Conservation (phyloP, 805 yeast species). For the Candida nemodendra region DNA sequence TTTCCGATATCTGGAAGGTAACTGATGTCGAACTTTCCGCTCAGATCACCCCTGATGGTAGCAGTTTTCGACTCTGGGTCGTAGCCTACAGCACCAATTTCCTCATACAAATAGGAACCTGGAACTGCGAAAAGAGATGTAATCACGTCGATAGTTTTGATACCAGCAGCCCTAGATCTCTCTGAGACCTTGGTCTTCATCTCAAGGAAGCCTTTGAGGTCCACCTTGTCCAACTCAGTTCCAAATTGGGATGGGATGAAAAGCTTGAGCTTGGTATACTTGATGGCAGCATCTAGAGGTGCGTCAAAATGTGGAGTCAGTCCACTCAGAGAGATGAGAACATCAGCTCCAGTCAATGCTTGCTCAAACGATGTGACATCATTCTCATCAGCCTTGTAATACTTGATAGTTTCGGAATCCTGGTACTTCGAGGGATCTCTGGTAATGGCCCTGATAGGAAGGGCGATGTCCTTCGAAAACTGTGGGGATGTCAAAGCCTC, state of each 20-base stretch:
- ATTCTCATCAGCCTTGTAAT: conserved; percentile 35
- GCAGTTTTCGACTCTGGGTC: conserved; percentile 36
- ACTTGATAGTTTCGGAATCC: conserved; percentile 38
- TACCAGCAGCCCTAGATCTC: conserved; percentile 41
- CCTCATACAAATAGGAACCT: conserved; percentile 37
- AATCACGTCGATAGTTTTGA: conserved; percentile 45
- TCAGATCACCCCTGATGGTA: conserved; percentile 41
- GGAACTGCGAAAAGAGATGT: conserved; percentile 39
- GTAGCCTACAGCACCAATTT: conserved; percentile 37
- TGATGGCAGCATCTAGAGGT: conserved; percentile 40
- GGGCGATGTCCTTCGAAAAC: conserved; percentile 40
- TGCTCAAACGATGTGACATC: conserved; percentile 32
- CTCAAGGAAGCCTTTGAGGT: conserved; percentile 12
- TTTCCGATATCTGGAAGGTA: conserved; percentile 44
- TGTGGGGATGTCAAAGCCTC: conserved; percentile 43
- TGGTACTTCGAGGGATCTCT: conserved; percentile 38
- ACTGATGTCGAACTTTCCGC: conserved; percentile 36
- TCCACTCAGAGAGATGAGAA: conserved; percentile 46
- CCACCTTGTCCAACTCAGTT: conserved; percentile 35
- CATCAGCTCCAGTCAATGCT: conserved; percentile 48
- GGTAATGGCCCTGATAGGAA: conserved; percentile 53
- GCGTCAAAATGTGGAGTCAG: conserved; percentile 26
- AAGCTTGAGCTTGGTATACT: conserved; percentile 40
- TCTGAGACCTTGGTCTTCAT: conserved; percentile 38
- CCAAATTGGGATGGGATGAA: conserved; percentile 67